These are phyloP conservation scores for Coprinopsis cinerea DNA, from an alignment of 768 basidiomycete species.

Conservation along the genomic window DNA sequence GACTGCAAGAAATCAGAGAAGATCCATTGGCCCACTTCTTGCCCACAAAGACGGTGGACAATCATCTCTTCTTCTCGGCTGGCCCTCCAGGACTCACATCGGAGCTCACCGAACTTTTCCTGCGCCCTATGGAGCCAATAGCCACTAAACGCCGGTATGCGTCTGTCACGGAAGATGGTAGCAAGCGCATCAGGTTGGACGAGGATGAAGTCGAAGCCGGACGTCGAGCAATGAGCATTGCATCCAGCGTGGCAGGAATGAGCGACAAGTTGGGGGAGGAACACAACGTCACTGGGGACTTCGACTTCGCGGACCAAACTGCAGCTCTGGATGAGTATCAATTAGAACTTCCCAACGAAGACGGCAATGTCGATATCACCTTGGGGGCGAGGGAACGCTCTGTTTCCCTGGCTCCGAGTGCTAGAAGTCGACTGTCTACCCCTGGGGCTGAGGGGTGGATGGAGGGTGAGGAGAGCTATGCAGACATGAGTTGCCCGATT, in stretches of 20 bases:
- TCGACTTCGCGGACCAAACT: slow-evolving; percentile 59
- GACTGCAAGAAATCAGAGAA: slow-evolving; percentile 77
- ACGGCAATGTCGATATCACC: slow-evolving; percentile 37
- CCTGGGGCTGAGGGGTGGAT: slow-evolving; percentile 55
- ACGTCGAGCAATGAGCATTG: slow-evolving; percentile 60
- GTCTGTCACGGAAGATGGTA: slow-evolving; percentile 53
- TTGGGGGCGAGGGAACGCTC: slow-evolving; percentile 36
- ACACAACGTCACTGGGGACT: slow-evolving; percentile 25
- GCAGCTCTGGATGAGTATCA: slow-evolving; percentile 62
- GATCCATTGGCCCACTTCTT: slow-evolving; percentile 84
- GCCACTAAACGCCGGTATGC: slow-evolving; percentile 54
- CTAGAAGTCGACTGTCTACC: slow-evolving; percentile 60
- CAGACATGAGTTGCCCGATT: slow-evolving; percentile 70
- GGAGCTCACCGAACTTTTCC: slow-evolving; percentile 79
- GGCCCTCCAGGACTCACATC: slow-evolving; percentile 81
- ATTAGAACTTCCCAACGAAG: slow-evolving; percentile 48
- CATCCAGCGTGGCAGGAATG: slow-evolving; percentile 52
- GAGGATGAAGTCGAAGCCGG: slow-evolving; percentile 63
- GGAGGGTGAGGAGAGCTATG: slow-evolving; percentile 61
- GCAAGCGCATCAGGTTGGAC: slow-evolving; percentile 56
- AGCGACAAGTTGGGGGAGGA: slow-evolving; percentile 23
- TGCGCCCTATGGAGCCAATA: slow-evolving; percentile 57
- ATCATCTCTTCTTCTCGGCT: slow-evolving; percentile 74
- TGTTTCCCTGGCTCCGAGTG: slow-evolving; percentile 49
- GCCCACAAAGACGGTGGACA: slow-evolving; percentile 67